phyloP scores from a whole-genome alignment of 225 moss, liverwort and hornwort genomes.

The Lunularia cruciata region DNA sequence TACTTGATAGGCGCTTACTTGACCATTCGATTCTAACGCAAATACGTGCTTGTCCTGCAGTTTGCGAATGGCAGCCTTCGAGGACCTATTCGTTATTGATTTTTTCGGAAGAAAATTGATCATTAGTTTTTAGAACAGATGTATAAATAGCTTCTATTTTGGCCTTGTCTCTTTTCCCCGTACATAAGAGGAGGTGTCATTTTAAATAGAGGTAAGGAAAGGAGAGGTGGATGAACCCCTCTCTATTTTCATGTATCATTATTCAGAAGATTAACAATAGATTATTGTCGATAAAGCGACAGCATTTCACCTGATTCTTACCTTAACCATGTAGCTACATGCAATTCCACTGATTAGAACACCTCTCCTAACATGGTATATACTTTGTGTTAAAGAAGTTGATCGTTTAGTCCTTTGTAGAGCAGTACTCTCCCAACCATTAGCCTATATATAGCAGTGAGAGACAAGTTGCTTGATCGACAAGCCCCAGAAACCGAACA shows the following conservation, averaged over 20 bases:
- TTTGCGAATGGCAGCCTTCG: constrained; percentile 83
- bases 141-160: constrained; percentile 7
- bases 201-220: constrained; percentile 4
- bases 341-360: too few relatives aligned
- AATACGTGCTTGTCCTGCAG: constrained; percentile 39
- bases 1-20: background rate
- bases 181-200: background rate
- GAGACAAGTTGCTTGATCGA: too few relatives aligned
- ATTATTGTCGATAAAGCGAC: too few relatives aligned
- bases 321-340: too few relatives aligned
- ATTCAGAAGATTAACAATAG: too few relatives aligned
- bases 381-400: too few relatives aligned
- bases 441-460: too few relatives aligned
- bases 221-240: background rate
- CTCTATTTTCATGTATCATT: constrained; percentile 8
- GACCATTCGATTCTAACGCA: background rate
- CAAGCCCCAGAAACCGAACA: too few relatives aligned
- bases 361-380: too few relatives aligned
- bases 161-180: background rate
- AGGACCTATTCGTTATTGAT: constrained; percentile 85
- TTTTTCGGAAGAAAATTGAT: background rate
- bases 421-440: too few relatives aligned
- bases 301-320: too few relatives aligned
- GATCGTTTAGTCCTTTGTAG: too few relatives aligned
- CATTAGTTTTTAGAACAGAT: background rate